Conservation (phyloP, 2,329 filamentous ascomycete genomes). For the Colletotrichum nymphaeae region DNA sequence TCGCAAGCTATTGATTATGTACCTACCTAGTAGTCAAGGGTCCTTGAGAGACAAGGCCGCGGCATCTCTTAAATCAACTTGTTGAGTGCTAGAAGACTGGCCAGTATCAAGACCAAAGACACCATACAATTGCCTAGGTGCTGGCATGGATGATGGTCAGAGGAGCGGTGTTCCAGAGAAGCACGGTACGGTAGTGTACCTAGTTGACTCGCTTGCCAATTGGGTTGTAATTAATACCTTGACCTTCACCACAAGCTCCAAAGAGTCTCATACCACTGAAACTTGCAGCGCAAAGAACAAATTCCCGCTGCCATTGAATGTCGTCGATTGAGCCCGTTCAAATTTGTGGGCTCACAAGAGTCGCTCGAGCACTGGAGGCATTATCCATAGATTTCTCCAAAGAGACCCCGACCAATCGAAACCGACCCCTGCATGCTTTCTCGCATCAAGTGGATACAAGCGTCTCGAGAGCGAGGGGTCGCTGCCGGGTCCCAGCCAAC, state of each 20-base stretch:
- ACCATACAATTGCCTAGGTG: too few relatives aligned
- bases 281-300: not conserved
- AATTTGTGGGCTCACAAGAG: not conserved
- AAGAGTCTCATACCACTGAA: too few relatives aligned
- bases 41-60: not conserved
- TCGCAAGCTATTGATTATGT: not conserved
- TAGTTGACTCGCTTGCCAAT: too few relatives aligned
- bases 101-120: too few relatives aligned
- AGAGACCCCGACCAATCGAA: conserved; percentile 5
- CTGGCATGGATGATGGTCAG: too few relatives aligned
- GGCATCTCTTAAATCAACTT: too few relatives aligned
- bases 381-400: not conserved
- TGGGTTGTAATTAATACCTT: too few relatives aligned
- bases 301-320: not conserved
- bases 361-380: not conserved
- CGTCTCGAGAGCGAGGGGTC: not conserved
- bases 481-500: not conserved
- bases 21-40: too few relatives aligned
- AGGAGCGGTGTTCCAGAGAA: too few relatives aligned
- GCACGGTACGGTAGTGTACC: too few relatives aligned
- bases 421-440: not conserved
- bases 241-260: not conserved
- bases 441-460: not conserved
- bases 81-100: too few relatives aligned
- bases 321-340: not conserved